A percentile compares a stretch with the other conserved stretches of the same genome.
Evolutionary conservation across 2,329 filamentous ascomycete species (phyloP).

Genomic region (Aspergillus aculeatinus): DNA sequence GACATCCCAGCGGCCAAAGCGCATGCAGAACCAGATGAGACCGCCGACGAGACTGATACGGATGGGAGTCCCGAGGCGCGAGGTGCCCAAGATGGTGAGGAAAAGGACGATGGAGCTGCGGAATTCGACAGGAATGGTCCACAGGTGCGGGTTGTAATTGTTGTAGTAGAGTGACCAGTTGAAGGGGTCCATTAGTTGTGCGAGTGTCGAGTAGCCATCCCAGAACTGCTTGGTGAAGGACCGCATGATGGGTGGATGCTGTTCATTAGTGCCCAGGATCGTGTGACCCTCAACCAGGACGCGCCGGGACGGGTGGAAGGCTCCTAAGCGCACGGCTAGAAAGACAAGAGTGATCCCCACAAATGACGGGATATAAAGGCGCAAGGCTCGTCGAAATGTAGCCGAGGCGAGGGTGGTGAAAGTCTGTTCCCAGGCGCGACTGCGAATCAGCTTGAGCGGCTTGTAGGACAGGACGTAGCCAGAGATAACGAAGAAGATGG

Average conservation of each 20-base stretch:
- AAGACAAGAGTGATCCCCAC: constrained; percentile 43
- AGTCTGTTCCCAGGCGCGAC: constrained; percentile 39
- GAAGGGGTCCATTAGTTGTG: constrained; percentile 39
- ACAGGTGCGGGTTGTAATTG: constrained; percentile 48
- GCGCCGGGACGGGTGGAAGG: constrained; percentile 38
- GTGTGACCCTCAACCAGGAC: constrained; percentile 39
- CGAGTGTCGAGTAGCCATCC: constrained; percentile 37
- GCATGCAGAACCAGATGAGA: constrained; percentile 42
- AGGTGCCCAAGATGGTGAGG: constrained; percentile 41
- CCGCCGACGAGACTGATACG: constrained; percentile 36
- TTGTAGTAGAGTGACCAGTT: constrained; percentile 43
- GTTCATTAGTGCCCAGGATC: constrained; percentile 43
- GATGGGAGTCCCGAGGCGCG: constrained; percentile 33
- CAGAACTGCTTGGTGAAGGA: constrained; percentile 36
- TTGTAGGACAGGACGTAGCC: constrained; percentile 50
- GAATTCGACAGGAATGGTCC: constrained; percentile 49
- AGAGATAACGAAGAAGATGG: constrained; percentile 50
- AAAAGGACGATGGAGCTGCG: constrained; percentile 48
- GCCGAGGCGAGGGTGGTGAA: constrained; percentile 43
- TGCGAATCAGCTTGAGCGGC: constrained; percentile 41
- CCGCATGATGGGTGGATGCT: constrained; percentile 41
- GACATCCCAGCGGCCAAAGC: constrained; percentile 46
- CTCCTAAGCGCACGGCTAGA: constrained; percentile 44
- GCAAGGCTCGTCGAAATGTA: constrained; percentile 45
- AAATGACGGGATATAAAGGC: constrained; percentile 45